Base-by-base conservation (phyloP, 768 basidiomycete genomes). In the Russula emetica region DNA sequence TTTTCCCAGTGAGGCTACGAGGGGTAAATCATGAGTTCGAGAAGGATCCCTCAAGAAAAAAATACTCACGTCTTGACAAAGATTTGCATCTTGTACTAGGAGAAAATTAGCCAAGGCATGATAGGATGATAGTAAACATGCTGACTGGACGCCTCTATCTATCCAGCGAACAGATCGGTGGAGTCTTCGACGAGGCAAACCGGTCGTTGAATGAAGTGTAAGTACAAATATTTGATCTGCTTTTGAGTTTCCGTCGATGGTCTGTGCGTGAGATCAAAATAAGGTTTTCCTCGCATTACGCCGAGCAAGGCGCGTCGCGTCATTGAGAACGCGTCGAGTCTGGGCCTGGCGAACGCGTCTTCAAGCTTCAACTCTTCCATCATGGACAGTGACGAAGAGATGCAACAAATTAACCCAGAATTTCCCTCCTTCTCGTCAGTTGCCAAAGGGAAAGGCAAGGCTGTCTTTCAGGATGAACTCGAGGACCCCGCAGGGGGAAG, bases 1-100 rank as follows among this genome's bases (percentile, higher is more conserved):
- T 98, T 83, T 97, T 97, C 76, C 94, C 94, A 85, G 94, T 96
- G 72, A 96, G 91, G 88, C 91, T 94, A 50, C 13, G 6, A 26
- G 20, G 26, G 69, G 36, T 16, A 58, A 66, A 60, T 57, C 53
- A 49, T 32, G 66, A 58, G 60, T 58, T 54, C 24, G 38, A 14
- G 10, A 20, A n/a, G 13, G n/a, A 40, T 55, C 13, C 5, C 18
- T 26, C 16, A n/a, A n/a, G 0, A 13, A n/a, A 14, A 36, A 38
- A 7, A 80, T 40, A 16, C 91, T 64, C 71, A 92, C 92, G 93
- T 94, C 80, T 94, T 98, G 63, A 98, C 95, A 79, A 98, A 98
- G 76, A 97, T 98, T 80, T 97, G 94, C 94, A 97, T 96, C 72
- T 78, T 81, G 70, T 58, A 49, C 32, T 55, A 42, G 5, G 44